Evolutionary conservation across 2,329 filamentous ascomycete species (phyloP), one percentile per base, ranked within the genome.

Genomic region (Epichloe sp.): DNA sequence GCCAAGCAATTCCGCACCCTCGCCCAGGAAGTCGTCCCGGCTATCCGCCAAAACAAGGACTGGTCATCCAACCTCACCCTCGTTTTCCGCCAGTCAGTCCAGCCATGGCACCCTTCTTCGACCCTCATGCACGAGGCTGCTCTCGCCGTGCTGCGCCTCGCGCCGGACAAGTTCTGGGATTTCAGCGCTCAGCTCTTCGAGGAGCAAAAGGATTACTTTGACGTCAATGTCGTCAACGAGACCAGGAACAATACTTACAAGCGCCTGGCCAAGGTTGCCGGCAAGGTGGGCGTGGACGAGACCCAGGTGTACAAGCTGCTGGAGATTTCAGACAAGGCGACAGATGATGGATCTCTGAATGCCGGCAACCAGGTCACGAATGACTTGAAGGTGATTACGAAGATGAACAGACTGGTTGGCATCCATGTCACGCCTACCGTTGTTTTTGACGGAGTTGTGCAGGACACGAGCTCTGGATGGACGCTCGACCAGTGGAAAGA

Each of bases 361-460:
- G 66, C 63, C 8, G 90, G 91, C 0, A 96, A 97, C 65, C 72
- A 73, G 52, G 84, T 94, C 48, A 96, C 90, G 23, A 78, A 85
- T 63, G 88, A 95, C 66, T 67, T 96, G 51, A 96, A 95, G 74
- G 68, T 87, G 47, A 71, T 91, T 60, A 80, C 91, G 55, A 94
- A 90, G 77, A 83, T 83, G 65, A 78, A 87, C 60, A 74, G 91
- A 43, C 69, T 93, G 58, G 78, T 86, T 8, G 86, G 90, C 12
- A 80, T 95, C 43, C 91, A 97, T 71, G 88, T 96, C 41, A 91
- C 88, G 42, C 91, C 91, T 2, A 96, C 90, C 0, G 88, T 91
- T 19, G 75, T 95, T 47, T 90, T 94, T 65, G 82, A 97, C 67
- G 89, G 90, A 0, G 79, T 94, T 23, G 83, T 94, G 47, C 86